Conservation (phyloP, 306 rosid species). For the Prosopis cineraria region DNA sequence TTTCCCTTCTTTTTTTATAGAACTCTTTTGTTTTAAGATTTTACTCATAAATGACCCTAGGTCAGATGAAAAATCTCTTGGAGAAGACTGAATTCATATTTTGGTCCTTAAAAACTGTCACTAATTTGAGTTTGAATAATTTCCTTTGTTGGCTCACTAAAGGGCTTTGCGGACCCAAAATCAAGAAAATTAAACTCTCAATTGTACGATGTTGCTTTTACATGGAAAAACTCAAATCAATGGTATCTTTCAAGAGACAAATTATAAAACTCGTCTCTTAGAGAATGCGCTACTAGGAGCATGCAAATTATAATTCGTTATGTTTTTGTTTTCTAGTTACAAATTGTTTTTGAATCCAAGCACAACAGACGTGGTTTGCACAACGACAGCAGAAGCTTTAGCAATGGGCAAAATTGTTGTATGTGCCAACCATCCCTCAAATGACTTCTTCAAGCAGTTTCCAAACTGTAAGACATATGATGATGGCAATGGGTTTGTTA, state of each 20-base stretch:
- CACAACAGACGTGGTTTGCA: conserved; percentile 95
- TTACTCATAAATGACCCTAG: neutral
- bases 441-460: conserved; percentile 92
- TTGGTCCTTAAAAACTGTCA: neutral
- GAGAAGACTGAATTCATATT: neutral
- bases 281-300: conserved; percentile 23
- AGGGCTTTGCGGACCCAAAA: neutral
- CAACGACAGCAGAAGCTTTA: conserved; percentile 97
- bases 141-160: neutral
- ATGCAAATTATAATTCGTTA: conserved; percentile 11
- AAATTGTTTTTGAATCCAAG: conserved; percentile 94
- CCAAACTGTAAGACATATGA: conserved; percentile 76
- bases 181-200: neutral
- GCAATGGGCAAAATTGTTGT: conserved; percentile 93
- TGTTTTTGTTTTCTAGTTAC: conserved; percentile 60
- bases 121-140: neutral
- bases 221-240: neutral
- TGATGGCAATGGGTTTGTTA: conserved; percentile 56
- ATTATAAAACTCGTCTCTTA: neutral
- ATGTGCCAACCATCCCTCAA: conserved; percentile 87
- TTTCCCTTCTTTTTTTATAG: neutral
- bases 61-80: conserved; percentile 10
- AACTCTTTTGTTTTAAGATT: neutral
- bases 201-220: neutral
- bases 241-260: neutral